Evolutionary conservation across 352 stramenopile species (phyloP).

Genomic region (Pythium dissotocum): DNA sequence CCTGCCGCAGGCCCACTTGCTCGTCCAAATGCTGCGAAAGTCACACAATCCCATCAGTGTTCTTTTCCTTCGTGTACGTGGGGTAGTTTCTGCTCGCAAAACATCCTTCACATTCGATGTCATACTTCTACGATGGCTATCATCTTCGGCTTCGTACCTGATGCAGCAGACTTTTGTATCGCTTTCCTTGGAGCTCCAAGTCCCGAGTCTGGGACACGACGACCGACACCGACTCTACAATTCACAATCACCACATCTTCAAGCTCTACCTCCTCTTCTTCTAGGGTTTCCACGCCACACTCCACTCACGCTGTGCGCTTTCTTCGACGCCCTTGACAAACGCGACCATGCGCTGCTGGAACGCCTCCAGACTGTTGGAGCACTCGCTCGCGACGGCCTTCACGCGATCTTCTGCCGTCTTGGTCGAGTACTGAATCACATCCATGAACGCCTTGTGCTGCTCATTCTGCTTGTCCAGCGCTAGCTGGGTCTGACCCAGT

Average conservation of each 20-base stretch:
- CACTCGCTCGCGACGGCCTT: constrained; percentile 26
- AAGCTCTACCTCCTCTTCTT: neutral
- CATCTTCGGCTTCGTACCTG: constrained; percentile 26
- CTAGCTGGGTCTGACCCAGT: constrained; percentile 43
- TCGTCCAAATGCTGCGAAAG: constrained; percentile 37
- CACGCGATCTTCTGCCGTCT: constrained; percentile 33
- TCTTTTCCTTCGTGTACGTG: neutral
- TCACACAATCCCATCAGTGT: neutral
- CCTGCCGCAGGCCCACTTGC: constrained; percentile 34
- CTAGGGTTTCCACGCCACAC: neutral
- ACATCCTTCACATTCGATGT: neutral
- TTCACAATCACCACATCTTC: neutral
- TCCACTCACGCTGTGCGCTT: constrained; percentile 39
- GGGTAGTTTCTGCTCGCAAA: neutral
- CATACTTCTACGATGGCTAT: neutral
- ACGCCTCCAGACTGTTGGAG: constrained; percentile 37
- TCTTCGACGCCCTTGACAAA: constrained; percentile 53
- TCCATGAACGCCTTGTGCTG: constrained; percentile 50
- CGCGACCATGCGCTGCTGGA: constrained; percentile 48
- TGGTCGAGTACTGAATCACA: constrained; percentile 40
- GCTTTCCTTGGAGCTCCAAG: constrained; percentile 44
- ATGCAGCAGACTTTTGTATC: constrained; percentile 44
- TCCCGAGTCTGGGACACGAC: constrained; percentile 43
- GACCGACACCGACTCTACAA: constrained; percentile 38
- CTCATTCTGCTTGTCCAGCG: constrained; percentile 49